These are phyloP conservation scores for Pelagophyceae sp. DNA, from an alignment of 352 stramenopile species.

Conservation along the genomic window DNA sequence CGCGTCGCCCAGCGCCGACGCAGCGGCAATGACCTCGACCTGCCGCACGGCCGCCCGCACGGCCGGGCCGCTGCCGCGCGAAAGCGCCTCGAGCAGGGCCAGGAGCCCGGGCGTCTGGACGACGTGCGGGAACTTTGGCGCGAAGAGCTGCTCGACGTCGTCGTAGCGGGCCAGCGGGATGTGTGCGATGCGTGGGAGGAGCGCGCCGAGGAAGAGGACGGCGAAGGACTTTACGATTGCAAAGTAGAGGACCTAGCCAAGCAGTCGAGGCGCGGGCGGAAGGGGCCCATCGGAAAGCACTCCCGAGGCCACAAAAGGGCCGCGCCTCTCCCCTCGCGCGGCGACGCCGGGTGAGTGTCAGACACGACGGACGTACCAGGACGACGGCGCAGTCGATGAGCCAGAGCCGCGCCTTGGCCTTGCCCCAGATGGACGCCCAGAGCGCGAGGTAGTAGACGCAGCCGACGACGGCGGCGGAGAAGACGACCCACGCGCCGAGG, in stretches of 20 bases:
- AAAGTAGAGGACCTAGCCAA: neutral
- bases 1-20: neutral
- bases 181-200: neutral
- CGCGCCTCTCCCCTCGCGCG: too few relatives aligned
- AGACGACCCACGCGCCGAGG: neutral
- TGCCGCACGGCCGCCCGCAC: neutral
- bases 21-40: neutral
- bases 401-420: neutral
- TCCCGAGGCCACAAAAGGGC: too few relatives aligned
- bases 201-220: neutral
- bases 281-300: too few relatives aligned
- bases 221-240: neutral
- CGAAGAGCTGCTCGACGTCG: neutral
- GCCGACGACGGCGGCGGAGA: neutral
- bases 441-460: conserved; percentile 6
- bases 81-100: neutral
- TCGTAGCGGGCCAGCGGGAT: neutral
- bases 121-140: neutral
- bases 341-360: too few relatives aligned
- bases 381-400: neutral
- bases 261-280: too few relatives aligned
- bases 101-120: neutral
- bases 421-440: neutral
- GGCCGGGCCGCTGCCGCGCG: too few relatives aligned
- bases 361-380: too few relatives aligned